Evolutionary conservation across 2,329 filamentous ascomycete genomes (phyloP).

Genomic region (Hypocreales sp.): DNA sequence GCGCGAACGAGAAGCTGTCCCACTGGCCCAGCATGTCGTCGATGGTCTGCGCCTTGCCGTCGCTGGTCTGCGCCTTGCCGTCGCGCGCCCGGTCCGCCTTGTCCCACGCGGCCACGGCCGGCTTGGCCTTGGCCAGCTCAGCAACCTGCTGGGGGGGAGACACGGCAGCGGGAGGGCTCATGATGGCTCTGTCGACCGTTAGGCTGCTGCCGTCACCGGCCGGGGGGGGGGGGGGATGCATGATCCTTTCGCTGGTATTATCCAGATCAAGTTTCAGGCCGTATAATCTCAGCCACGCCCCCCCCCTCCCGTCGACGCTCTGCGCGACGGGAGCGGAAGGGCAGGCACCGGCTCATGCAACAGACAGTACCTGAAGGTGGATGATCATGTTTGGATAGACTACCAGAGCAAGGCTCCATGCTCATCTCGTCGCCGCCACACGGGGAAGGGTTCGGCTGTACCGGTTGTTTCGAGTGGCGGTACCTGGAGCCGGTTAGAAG

Average conservation of each 20-base stretch:
- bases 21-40: constrained; percentile 60
- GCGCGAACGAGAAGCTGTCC: constrained; percentile 68
- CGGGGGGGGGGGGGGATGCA: constrained; percentile 41
- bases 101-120: no score
- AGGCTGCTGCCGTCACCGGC: constrained; percentile 8
- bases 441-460: constrained; percentile 10
- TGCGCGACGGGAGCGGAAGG: constrained; percentile 3
- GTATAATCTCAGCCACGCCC: constrained; percentile 64
- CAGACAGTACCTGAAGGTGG: constrained; percentile 25
- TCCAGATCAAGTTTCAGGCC: constrained; percentile 91
- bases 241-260: constrained; percentile 99
- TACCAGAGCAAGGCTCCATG: constrained; percentile 20
- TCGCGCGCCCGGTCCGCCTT: no score
- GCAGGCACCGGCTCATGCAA: constrained; percentile 50
- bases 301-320: constrained; percentile 2
- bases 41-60: constrained; percentile 30
- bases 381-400: constrained; percentile 20
- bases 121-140: constrained; percentile 27
- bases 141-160: constrained; percentile 37
- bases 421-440: constrained; percentile 7
- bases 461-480: no score
- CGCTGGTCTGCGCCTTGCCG: constrained; percentile 1
- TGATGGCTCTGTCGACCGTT: constrained; percentile 28
- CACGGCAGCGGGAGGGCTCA: constrained; percentile 67
- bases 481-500: constrained; percentile 3